phyloP scores from a whole-genome alignment of 805 yeast genomes.

The Priceomyces haplophilus region DNA sequence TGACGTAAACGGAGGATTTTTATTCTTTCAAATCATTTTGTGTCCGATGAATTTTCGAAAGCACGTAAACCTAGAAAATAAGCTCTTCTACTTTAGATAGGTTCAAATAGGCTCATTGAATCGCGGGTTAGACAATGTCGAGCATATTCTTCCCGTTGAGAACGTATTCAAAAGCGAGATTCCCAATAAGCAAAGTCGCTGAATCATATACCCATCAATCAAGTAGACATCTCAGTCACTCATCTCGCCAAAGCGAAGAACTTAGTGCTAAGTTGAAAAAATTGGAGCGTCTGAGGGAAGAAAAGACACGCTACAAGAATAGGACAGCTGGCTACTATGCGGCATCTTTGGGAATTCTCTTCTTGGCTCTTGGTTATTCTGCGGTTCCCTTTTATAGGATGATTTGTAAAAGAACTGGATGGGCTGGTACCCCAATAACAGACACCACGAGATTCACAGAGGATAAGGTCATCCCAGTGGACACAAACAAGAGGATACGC shows the following conservation, averaged over 20 bases:
- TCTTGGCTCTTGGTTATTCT: slow-evolving; percentile 77
- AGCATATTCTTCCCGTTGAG: too few relatives aligned
- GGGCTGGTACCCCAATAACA: slow-evolving; percentile 93
- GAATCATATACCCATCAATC: neutral
- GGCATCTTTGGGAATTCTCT: slow-evolving; percentile 63
- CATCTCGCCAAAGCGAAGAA: neutral
- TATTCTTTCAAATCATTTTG: too few relatives aligned
- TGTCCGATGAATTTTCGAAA: too few relatives aligned
- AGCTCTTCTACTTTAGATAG: too few relatives aligned
- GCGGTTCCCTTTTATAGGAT: slow-evolving; percentile 93
- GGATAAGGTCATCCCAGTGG: slow-evolving; percentile 85
- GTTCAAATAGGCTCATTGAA: too few relatives aligned
- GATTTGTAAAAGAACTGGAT: slow-evolving; percentile 91
- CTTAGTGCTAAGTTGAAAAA: slow-evolving; percentile 2
- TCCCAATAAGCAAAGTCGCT: neutral
- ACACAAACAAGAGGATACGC: slow-evolving; percentile 73
- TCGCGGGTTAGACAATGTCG: too few relatives aligned
- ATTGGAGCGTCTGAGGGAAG: slow-evolving; percentile 23
- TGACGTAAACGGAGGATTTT: too few relatives aligned
- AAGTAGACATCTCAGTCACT: neutral
- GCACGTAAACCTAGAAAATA: too few relatives aligned
- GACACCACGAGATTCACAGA: slow-evolving; percentile 77
- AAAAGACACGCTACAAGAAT: slow-evolving; percentile 34
- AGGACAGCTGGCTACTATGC: slow-evolving; percentile 63
- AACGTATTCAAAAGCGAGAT: neutral